Base-by-base conservation (phyloP, 2,329 filamentous ascomycete genomes). In the Pestalotiopsis sp. region DNA sequence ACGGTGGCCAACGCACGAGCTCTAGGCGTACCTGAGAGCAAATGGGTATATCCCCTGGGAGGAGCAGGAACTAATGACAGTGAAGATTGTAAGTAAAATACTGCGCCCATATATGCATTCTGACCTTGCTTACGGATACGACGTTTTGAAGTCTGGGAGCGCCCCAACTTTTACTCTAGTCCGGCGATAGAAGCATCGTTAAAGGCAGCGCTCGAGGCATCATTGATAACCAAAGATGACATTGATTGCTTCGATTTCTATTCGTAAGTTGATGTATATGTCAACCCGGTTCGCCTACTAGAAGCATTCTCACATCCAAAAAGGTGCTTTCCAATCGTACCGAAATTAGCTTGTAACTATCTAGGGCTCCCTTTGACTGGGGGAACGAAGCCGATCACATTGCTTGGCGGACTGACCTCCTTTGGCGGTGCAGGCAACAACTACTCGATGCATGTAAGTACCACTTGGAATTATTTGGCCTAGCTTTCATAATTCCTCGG, bases 371-470 rank as follows among this genome's bases (percentile, higher is more conserved):
- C 85, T 0, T 78, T 86, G 0, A 76, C 76, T 0, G 75, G 81
- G 1, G 73, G 81, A 1, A 38, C 76, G 1, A 89, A 87, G 69
- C 83, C 86, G 0, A 82, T 91, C 22, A 91, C 88, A 0, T 76
- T 92, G 0, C 80, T 92, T 0, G 90, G 90, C 0, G 90, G 90
- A 0, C 73, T 92, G 65, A 92, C 90, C 4, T 90, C 86, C 0
- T 92, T 92, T 68, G 90, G 90, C 0, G 90, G 90, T 0, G 90
- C 90, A 5, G 90, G 90, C 0, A 92, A 92, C 70, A 92, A 92
- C 66, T 92, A 92, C 68, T 90, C 88, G 0, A 88, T 91, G 84
- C 89, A 92, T 80, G 86, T 80, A 40, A 62, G 59, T 38, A 40
- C 7, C 13, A 82, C 89, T 35, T 86, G 83, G 10, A n/a, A 85